phyloP scores from a whole-genome alignment of 257 asterid species.

The Vinca minor region DNA sequence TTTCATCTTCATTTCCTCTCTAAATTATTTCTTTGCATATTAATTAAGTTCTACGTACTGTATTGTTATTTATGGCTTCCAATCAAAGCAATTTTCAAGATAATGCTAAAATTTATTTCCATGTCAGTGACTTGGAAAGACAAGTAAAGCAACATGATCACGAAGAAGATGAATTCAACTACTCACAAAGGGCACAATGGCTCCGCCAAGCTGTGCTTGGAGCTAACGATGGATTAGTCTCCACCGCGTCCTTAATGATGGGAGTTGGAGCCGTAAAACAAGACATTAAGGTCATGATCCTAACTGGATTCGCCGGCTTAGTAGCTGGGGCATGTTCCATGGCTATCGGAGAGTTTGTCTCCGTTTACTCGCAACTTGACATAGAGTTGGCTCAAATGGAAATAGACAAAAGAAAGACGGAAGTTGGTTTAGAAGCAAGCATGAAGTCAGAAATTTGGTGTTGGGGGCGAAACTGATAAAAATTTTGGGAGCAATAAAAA shows the following conservation, averaged over 20 bases:
- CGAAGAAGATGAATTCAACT: slow-evolving; percentile 44
- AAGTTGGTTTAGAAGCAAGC: too few relatives aligned
- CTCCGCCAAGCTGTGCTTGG: slow-evolving; percentile 85
- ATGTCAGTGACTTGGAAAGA: slow-evolving; percentile 23
- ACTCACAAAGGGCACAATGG: slow-evolving; percentile 75
- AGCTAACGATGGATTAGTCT: slow-evolving; percentile 75
- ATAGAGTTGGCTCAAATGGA: slow-evolving; percentile 57
- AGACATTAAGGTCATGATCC: slow-evolving; percentile 65
- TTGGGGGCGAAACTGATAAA: too few relatives aligned
- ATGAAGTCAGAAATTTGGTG: too few relatives aligned
- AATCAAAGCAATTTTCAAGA: slow-evolving; percentile 32
- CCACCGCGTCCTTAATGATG: slow-evolving; percentile 76
- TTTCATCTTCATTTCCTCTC: slow-evolving; percentile 13
- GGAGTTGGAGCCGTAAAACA: slow-evolving; percentile 77
- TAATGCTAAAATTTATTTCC: slow-evolving; percentile 13
- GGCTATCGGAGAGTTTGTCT: slow-evolving; percentile 84
- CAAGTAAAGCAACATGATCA: slow-evolving; percentile 9
- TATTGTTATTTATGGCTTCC: slow-evolving; percentile 26
- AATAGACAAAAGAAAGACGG: slow-evolving; percentile 27
- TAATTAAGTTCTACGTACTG: background rate
- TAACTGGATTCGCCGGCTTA: slow-evolving; percentile 71
- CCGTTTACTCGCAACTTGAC: slow-evolving; percentile 73
- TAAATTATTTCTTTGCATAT: background rate
- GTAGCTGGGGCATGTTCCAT: slow-evolving; percentile 85
- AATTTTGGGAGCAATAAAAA: too few relatives aligned